Evolutionary conservation across 768 basidiomycete genomes (phyloP), one percentile per base, ranked within the genome.

Genomic region (Xerocomellus intermedius): DNA sequence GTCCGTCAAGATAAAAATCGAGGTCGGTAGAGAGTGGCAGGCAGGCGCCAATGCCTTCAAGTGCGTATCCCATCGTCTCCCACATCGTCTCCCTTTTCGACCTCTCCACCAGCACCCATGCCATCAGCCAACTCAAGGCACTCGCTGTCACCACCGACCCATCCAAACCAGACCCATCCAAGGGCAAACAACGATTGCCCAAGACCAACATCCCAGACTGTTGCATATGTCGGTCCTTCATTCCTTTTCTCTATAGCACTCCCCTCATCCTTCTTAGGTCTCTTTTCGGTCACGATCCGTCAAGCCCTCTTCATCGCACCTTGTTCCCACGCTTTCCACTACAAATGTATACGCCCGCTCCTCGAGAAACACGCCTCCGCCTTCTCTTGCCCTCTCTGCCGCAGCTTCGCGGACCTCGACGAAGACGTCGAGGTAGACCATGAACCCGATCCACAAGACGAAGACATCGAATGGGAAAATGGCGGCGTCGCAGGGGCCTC

Each of bases 271-370:
- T 30, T 4, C 35, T 45, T 36, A 83, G 82, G 83, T 69, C 73
- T 89, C 26, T 99, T 96, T 76, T 75, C 85, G 22, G 94, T 98
- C 0, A 89, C 92, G 1, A 94, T 98, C 69, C 91, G 87, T 58
- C 96, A 99, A 73, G 90, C 94, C 0, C 83, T 98, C 45, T 98
- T 99, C 77, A 95, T 99, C 67, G 94, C 96, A 28, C 96, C 96
- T 0, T 99, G 96, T 73, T 94, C 92, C 1, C 96, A 99, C 71
- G 87, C 94, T 0, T 93, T 91, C 77, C 92, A 94, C 75, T 94
- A 91, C 82, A 98, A 98, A 73, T 98, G 96, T 70, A 94, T 99
- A 56, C 83, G 94, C 1, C 96, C 95, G 2, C 79, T 98, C 12
- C 79, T 98, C 41, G 82, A 91, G 61, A 73, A 81, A n/a, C 93